These are phyloP conservation scores for Globisporangium acanthophoron DNA, from an alignment of 352 stramenopile genomes.

Conservation along the genomic window DNA sequence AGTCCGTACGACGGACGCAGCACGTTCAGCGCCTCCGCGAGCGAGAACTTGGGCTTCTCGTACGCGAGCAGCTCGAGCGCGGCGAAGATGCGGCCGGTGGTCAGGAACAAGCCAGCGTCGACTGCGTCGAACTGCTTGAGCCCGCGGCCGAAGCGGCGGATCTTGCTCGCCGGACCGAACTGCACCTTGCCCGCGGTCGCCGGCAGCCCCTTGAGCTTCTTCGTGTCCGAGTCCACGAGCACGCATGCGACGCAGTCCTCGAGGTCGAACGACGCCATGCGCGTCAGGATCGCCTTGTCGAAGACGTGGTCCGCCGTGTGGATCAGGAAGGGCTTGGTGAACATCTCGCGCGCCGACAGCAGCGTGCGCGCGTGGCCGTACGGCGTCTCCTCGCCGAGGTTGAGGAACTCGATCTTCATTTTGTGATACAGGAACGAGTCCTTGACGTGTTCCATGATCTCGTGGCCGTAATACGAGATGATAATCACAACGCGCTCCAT, in stretches of 20 bases:
- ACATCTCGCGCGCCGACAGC: conserved; percentile 72
- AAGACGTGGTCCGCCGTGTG: conserved; percentile 86
- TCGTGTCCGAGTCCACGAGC: conserved; percentile 66
- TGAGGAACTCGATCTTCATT: conserved; percentile 83
- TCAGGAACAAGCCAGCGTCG: conserved; percentile 70
- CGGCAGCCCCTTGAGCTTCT: conserved; percentile 52
- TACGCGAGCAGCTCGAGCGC: conserved; percentile 50
- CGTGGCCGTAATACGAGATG: conserved; percentile 44
- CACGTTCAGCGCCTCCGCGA: conserved; percentile 64
- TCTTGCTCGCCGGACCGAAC: conserved; percentile 50
- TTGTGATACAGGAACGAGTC: conserved; percentile 64
- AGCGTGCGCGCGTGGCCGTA: conserved; percentile 68
- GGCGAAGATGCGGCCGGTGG: conserved; percentile 60
- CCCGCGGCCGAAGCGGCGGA: conserved; percentile 44
- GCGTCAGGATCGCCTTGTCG: conserved; percentile 67
- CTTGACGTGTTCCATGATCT: conserved; percentile 62
- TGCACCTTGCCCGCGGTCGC: conserved; percentile 59
- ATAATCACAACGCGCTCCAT: conserved; percentile 78
- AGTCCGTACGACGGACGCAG: conserved; percentile 66
- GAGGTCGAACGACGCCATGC: conserved; percentile 52
- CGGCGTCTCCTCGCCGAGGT: conserved; percentile 70
- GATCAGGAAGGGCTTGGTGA: conserved; percentile 78
- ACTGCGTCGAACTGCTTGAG: conserved; percentile 55
- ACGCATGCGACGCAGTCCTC: conserved; percentile 60
- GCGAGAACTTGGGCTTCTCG: conserved; percentile 69